phyloP scores from a whole-genome alignment of 768 basidiomycete genomes.

The Rhodotorula kratochvilovae region DNA sequence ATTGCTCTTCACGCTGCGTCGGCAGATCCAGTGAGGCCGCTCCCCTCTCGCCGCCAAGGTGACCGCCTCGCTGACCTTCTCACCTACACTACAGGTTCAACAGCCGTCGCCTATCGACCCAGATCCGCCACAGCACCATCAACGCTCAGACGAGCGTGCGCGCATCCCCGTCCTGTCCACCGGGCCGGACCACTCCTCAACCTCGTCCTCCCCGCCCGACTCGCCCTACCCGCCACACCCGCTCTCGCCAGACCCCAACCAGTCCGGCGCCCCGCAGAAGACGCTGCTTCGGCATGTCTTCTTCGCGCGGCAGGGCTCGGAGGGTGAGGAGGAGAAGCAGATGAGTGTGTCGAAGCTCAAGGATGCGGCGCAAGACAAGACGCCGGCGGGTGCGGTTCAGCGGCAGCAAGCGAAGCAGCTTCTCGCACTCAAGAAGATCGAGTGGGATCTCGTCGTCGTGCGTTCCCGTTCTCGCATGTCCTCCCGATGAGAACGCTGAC shows the following conservation, averaged over 20 bases:
- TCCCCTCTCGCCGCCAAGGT: fast-evolving
- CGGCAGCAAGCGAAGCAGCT: conserved; percentile 17
- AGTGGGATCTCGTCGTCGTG: conserved; percentile 9
- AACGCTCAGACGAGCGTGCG: not conserved
- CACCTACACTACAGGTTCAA: conserved; percentile 2
- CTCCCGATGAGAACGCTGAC: not conserved
- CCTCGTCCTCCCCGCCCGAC: not conserved
- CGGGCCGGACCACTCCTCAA: not conserved
- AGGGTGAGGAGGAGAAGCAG: not conserved
- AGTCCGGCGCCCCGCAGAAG: not conserved
- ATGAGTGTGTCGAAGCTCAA: conserved; percentile 1
- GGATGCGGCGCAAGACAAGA: conserved; percentile 4
- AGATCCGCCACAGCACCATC: not conserved
- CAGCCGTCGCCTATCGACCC: conserved; percentile 4
- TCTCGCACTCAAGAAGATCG: conserved; percentile 9
- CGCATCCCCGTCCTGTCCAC: not conserved
- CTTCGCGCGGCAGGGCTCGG: not conserved
- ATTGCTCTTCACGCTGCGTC: conserved; percentile 11
- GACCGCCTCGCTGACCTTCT: not conserved
- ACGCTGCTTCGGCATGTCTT: conserved; percentile 6
- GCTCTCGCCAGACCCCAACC: not conserved
- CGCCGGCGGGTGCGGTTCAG: not conserved
- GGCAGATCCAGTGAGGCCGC: conserved; percentile 9
- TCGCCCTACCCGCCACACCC: not conserved
- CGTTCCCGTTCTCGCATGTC: not conserved